phyloP scores from a whole-genome alignment of 78 protist genomes.

The Thecamonas trahens region DNA sequence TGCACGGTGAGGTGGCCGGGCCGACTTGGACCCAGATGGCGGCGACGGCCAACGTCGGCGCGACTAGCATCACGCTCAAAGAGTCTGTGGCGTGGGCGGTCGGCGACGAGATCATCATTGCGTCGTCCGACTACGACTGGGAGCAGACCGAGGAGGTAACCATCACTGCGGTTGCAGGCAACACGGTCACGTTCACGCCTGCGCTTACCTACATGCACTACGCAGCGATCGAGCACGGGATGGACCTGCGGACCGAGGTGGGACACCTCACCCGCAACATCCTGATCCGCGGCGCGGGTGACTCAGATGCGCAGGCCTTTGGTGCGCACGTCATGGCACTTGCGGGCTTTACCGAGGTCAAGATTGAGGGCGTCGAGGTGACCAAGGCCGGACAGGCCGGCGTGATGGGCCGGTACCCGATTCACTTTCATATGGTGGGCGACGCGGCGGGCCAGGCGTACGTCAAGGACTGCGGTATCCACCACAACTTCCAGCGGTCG shows the following conservation, averaged over 20 bases:
- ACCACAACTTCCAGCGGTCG: constrained; percentile 15
- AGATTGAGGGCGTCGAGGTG: constrained; percentile 19
- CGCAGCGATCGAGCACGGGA: background rate
- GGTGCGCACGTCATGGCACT: constrained; percentile 41
- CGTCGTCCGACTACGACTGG: constrained; percentile 11
- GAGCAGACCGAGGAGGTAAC: background rate
- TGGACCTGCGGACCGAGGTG: constrained; percentile 14
- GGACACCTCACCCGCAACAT: constrained; percentile 26
- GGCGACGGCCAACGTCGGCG: constrained; percentile 5
- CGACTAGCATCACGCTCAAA: background rate
- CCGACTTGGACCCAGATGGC: constrained; percentile 30
- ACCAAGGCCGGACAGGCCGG: constrained; percentile 36
- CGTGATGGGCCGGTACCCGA: constrained; percentile 25
- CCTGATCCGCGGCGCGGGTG: constrained; percentile 12
- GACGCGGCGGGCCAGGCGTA: background rate
- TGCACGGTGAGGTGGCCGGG: constrained; percentile 13
- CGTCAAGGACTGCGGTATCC: background rate
- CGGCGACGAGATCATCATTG: constrained; percentile 29
- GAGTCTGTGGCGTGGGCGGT: constrained; percentile 23
- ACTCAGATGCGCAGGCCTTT: no score
- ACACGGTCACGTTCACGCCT: background rate
- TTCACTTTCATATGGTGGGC: constrained; percentile 26
- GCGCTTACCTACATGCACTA: constrained; percentile 13
- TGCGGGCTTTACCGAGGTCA: background rate
- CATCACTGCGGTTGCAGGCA: background rate